Base-by-base conservation (phyloP, 345 rosid species). In the Pelargonium nanum region DNA sequence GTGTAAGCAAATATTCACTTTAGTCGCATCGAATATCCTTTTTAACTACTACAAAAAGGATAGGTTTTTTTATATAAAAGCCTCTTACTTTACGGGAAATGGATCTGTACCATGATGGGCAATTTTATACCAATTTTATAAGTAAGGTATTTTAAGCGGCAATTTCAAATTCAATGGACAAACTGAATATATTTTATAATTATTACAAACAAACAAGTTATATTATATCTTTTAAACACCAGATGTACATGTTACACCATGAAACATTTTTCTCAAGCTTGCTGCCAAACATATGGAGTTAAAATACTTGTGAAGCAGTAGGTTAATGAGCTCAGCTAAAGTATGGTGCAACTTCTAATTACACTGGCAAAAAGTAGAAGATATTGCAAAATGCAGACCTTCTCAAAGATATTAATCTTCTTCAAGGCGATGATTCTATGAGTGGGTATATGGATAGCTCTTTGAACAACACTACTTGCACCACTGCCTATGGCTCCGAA, bases 381-480 rank as follows among this genome's bases (percentile, higher is more conserved):
- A 32, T 44, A 26, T 24, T 15, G 53, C 21, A 28, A 20, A 22
- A 21, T 30, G 22, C 53, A 40, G 22, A 92, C 98, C 93, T 84
- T 84, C 76, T 92, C 95, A 22, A 89, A 92, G 62, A 92, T 87
- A 67, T 87, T 89, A 56, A 92, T 92, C 64, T 81, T 92, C 79
- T 92, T 92, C 80, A 89, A 76, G 58, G 96, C 95, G n/a, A 92
- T 75, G 59, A 89, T 82, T 65, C 85, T 77, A 54, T 92, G 95
- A 17, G 80, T 80, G 2, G 98, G 98, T 53, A 92, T 80, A 72
- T 89, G 98, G 64, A 92, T 80, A 66, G 96, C 98, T 68, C 98
- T 85, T 76, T 84, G 98, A 71, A 92, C 98, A 62, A 92, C 93
- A 48, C 98, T 92, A 74, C 98, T 92, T 22, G 98, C 98, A 50